Conservation (phyloP, 148 eudicot genomes). For the Vaccinium myrtillus region DNA sequence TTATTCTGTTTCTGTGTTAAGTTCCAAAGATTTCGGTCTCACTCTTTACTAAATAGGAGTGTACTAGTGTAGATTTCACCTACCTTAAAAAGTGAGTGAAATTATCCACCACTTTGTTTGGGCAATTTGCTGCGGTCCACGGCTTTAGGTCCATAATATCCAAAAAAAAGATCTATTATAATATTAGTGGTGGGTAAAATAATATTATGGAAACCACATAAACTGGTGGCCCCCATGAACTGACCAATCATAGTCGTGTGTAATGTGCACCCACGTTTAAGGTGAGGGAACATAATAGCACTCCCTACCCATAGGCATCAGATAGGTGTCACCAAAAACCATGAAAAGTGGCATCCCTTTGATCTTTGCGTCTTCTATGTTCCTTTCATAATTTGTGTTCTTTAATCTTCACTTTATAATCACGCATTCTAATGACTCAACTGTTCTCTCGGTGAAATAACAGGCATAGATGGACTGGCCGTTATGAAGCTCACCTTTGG, state of each 20-base stretch:
- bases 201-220: no score
- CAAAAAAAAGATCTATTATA: no score
- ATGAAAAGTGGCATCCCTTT: not conserved
- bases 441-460: conserved; percentile 11
- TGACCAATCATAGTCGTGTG: no score
- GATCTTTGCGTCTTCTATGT: not conserved
- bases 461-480: conserved; percentile 99
- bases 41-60: not conserved
- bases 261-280: no score
- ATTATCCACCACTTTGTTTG: not conserved
- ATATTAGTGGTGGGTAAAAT: no score
- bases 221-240: no score
- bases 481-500: conserved; percentile 99
- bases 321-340: conserved; percentile 7
- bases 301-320: not conserved
- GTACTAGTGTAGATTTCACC: no score
- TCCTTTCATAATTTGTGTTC: not conserved
- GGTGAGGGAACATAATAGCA: no score
- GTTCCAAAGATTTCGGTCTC: not conserved
- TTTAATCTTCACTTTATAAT: not conserved
- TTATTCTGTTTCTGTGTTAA: not conserved
- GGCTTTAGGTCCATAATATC: no score
- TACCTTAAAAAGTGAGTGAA: no score
- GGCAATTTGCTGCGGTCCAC: no score
- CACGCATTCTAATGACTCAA: not conserved